Percentiles rank a stretch among this genome's conserved stretches.
Conservation (phyloP, 2,329 filamentous ascomycete genomes). For the Ascochyta clinopodiicola region DNA sequence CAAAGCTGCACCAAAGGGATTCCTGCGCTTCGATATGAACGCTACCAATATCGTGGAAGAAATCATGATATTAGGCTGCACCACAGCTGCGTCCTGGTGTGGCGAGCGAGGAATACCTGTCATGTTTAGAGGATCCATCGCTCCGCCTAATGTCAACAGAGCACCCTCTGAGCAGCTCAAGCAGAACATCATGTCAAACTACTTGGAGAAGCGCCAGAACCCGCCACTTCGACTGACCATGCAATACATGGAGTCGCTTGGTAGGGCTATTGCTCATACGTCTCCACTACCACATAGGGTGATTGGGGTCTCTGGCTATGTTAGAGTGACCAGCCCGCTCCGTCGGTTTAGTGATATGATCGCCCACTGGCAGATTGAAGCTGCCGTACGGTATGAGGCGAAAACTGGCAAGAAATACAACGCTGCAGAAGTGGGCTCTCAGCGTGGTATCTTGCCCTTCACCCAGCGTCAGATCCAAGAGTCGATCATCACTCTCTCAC, state of each 20-base stretch:
- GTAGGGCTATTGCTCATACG: conserved; percentile 53
- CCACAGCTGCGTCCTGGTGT: conserved; percentile 60
- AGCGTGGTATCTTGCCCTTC: conserved; percentile 61
- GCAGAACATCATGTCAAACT: conserved; percentile 45
- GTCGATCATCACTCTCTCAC: conserved; percentile 55
- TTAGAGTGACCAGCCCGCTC: conserved; percentile 66
- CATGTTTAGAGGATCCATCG: conserved; percentile 55
- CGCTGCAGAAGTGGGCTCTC: conserved; percentile 19
- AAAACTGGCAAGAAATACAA: conserved; percentile 53
- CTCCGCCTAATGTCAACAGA: conserved; percentile 19
- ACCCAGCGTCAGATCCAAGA: conserved; percentile 54
- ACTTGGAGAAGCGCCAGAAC: conserved; percentile 45
- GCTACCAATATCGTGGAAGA: conserved; percentile 44
- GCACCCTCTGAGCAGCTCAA: conserved; percentile 29
- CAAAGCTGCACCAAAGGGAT: conserved; percentile 7
- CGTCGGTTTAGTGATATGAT: conserved; percentile 67
- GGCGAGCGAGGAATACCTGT: conserved; percentile 59
- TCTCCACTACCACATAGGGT: conserved; percentile 57
- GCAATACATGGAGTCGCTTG: conserved; percentile 52
- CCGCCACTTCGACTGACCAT: conserved; percentile 48
- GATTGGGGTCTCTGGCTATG: conserved; percentile 61
- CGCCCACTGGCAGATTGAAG: conserved; percentile 69
- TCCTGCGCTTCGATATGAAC: conserved; percentile 22
- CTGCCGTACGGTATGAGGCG: conserved; percentile 64
- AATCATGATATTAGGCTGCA: conserved; percentile 63